Conservation (phyloP, 2,329 filamentous ascomycete species). For the Fusarium sp. region DNA sequence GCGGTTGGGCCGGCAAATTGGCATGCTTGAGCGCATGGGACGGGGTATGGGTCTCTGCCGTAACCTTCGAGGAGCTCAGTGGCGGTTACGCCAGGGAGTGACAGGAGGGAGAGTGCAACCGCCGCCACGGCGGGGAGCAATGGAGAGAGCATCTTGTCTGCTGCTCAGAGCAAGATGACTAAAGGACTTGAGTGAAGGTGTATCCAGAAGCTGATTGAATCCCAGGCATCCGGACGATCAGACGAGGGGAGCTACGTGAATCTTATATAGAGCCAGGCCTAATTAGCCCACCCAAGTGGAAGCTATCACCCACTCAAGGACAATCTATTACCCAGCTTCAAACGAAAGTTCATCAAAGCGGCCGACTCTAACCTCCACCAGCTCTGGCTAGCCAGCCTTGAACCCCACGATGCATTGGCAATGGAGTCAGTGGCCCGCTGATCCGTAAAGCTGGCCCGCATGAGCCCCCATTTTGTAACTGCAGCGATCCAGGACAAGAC, state of each 20-base stretch:
- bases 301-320: neutral
- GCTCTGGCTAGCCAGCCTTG: neutral
- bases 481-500: neutral
- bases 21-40: slow-evolving; percentile 27
- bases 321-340: neutral
- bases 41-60: slow-evolving; percentile 16
- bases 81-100: neutral
- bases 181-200: neutral
- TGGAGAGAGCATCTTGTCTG: neutral
- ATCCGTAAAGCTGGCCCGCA: neutral
- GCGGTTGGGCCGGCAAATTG: slow-evolving; percentile 10
- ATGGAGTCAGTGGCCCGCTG: neutral
- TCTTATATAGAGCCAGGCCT: neutral
- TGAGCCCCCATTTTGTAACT: neutral
- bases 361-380: neutral
- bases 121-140: neutral
- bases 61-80: slow-evolving; percentile 34
- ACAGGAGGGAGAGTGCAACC: neutral
- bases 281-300: neutral
- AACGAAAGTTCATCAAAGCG: neutral
- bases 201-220: neutral
- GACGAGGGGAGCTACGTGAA: neutral
- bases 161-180: neutral
- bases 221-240: neutral
- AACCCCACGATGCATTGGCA: neutral